Base-by-base conservation (phyloP, 2,329 filamentous ascomycete genomes). In the Nothophaeocryptopus gaeumannii region DNA sequence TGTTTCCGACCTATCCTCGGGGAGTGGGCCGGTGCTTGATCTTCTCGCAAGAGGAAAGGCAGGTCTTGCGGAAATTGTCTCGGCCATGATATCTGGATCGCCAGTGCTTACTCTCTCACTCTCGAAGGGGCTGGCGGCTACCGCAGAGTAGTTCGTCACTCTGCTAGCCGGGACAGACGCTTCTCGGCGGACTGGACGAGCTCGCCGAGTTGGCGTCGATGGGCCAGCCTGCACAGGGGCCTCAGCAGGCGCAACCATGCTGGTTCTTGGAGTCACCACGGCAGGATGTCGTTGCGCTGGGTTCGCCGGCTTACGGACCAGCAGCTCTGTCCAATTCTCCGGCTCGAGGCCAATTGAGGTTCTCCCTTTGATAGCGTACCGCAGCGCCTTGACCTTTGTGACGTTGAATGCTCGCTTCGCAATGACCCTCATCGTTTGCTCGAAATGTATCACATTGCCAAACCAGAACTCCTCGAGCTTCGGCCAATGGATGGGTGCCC, bases 401-500 rank as follows among this genome's bases (percentile, higher is more conserved):
- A 45, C 42, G 26, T 45, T 45, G 8, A 32, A 32, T 20, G 42
- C 42, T 12, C 30, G 42, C 8, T 13, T 4, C 9, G 42, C 32
- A 12, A 45, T n/a, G 16, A 45, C 5, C 9, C 11, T 9, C 5
- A 45, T 4, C 4, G 42, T 45, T 12, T 38, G 30, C 12, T 41
- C 45, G 9, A 30, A 9, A 15, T 41, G 15, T 3, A 11, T 55
- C 10, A 63, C 51, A 9, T 62, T 62, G 1, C 64, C 62, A 2
- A 65, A 41, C 39, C 53, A 60, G 12, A 65, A 46, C 40, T 62
- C 55, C 14, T 56, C 47, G 8, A 67, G 49, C 5, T 41, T 35
- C 2, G 16, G 45, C 61, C 62, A 67, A 2, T 39, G 9, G 15
- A 63, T 43, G 1, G 52, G 34, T n/a, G 41, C 33, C 8, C 58